Conservation (phyloP, 805 yeast species). For the Zygoascus biomembranicola region DNA sequence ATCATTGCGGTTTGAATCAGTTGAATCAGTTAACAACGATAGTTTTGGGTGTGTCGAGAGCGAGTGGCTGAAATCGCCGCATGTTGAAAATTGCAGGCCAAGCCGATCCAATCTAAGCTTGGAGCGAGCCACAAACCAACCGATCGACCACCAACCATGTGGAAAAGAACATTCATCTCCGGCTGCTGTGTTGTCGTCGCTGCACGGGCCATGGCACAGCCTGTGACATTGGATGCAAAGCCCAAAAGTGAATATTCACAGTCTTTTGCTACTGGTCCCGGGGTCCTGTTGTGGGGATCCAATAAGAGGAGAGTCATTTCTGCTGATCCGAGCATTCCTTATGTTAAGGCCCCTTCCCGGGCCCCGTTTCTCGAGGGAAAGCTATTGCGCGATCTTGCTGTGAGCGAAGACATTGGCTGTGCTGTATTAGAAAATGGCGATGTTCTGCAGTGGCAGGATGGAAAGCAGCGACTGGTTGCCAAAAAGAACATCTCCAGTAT, state of each 20-base stretch:
- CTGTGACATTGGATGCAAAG: slow-evolving; percentile 8
- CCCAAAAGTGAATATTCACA: neutral
- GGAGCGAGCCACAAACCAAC: no score
- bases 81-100: no score
- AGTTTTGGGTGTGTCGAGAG: no score
- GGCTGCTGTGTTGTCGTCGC: neutral
- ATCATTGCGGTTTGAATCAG: no score
- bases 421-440: slow-evolving; percentile 66
- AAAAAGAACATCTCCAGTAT: slow-evolving; percentile 37
- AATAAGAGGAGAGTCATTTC: slow-evolving; percentile 34
- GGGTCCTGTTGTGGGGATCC: slow-evolving; percentile 59
- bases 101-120: no score
- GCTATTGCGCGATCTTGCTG: slow-evolving; percentile 46
- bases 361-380: slow-evolving; percentile 55
- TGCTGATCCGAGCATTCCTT: slow-evolving; percentile 4
- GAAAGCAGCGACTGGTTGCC: slow-evolving; percentile 32
- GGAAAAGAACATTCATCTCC: neutral
- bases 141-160: neutral
- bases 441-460: slow-evolving; percentile 53
- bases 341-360: slow-evolving; percentile 48
- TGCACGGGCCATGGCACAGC: neutral
- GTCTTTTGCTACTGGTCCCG: slow-evolving; percentile 19
- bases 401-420: slow-evolving; percentile 38
- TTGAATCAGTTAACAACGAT: no score
- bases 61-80: no score